Conservation (phyloP, 2,329 filamentous ascomycete species). For the Myriangium duriaei region DNA sequence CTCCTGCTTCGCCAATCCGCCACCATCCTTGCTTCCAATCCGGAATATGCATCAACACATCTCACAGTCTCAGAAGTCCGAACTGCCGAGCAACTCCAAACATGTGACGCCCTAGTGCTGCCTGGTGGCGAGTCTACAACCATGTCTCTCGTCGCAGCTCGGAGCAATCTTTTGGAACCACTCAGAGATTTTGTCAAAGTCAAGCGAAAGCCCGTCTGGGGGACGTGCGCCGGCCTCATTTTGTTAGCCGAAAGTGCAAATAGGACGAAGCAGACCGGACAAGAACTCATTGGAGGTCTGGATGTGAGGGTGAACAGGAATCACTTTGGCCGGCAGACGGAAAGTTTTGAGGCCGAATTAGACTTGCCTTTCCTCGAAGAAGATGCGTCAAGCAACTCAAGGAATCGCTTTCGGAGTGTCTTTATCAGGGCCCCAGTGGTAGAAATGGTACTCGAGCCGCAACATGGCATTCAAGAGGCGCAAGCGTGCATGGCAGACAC, state of each 20-base stretch:
- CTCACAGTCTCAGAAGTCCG: constrained; percentile 69
- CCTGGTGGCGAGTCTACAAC: constrained; percentile 93
- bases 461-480: constrained; percentile 37
- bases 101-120: constrained; percentile 74
- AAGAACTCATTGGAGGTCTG: constrained; percentile 84
- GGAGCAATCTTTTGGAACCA: constrained; percentile 71
- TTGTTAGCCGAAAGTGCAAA: constrained; percentile 80
- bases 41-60: constrained; percentile 12
- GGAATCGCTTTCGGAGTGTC: constrained; percentile 57
- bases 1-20: constrained; percentile 60
- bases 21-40: constrained; percentile 28
- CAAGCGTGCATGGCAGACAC: constrained; percentile 37
- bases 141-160: constrained; percentile 74
- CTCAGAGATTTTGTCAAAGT: constrained; percentile 84
- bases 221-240: constrained; percentile 90
- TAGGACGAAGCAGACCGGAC: constrained; percentile 76
- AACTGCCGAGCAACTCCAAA: constrained; percentile 54
- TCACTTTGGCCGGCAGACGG: constrained; percentile 85
- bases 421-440: constrained; percentile 95
- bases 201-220: constrained; percentile 75
- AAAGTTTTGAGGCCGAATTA: constrained; percentile 73
- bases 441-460: constrained; percentile 56
- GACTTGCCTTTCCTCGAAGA: constrained; percentile 55
- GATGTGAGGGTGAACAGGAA: constrained; percentile 86
- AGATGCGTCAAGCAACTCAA: constrained; percentile 13